A percentile compares a stretch with the other conserved stretches of the same genome.
These are phyloP conservation scores for Hypsizygus ulmarius DNA, from an alignment of 1,284 basidiomycete genomes.

Conservation along the genomic window DNA sequence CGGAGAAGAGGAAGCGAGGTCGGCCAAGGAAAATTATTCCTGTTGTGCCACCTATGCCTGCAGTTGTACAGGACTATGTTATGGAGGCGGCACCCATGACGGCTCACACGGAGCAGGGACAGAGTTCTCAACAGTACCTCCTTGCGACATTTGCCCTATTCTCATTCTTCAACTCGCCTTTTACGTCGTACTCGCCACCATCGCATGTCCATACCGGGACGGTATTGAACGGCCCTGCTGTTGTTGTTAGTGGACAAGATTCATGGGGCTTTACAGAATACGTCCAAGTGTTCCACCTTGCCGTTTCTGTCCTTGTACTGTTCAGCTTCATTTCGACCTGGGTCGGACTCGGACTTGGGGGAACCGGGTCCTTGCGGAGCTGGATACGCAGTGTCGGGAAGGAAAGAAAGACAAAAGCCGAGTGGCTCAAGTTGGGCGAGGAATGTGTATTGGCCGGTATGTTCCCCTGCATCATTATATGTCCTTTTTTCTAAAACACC, in stretches of 20 bases:
- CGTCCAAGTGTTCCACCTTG: conserved; percentile 57
- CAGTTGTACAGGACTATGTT: conserved; percentile 10
- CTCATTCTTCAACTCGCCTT: conserved; percentile 72
- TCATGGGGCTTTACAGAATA: conserved; percentile 47
- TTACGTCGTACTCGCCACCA: conserved; percentile 41
- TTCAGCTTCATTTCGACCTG: conserved; percentile 44
- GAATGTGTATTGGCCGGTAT: conserved; percentile 26
- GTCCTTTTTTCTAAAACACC: neutral
- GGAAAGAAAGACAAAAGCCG: conserved; percentile 12
- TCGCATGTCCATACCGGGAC: conserved; percentile 34
- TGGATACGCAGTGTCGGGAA: conserved; percentile 2
- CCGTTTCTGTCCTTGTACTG: conserved; percentile 61
- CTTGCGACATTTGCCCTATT: conserved; percentile 75
- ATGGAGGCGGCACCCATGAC: conserved; percentile 6
- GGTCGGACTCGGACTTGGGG: conserved; percentile 40
- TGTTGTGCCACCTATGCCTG: conserved; percentile 19
- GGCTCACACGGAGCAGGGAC: conserved; percentile 22
- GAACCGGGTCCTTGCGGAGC: conserved; percentile 9
- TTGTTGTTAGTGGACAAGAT: neutral
- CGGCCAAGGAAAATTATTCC: conserved; percentile 49
- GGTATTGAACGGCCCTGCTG: conserved; percentile 17
- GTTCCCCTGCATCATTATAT: conserved; percentile 7
- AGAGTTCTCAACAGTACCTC: conserved; percentile 55
- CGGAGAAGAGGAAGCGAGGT: conserved; percentile 80
- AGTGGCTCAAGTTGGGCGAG: conserved; percentile 29